These are phyloP conservation scores for Lichtheimia corymbifera DNA, from an alignment of 371 early-diverging fungal species.

Conservation along the genomic window DNA sequence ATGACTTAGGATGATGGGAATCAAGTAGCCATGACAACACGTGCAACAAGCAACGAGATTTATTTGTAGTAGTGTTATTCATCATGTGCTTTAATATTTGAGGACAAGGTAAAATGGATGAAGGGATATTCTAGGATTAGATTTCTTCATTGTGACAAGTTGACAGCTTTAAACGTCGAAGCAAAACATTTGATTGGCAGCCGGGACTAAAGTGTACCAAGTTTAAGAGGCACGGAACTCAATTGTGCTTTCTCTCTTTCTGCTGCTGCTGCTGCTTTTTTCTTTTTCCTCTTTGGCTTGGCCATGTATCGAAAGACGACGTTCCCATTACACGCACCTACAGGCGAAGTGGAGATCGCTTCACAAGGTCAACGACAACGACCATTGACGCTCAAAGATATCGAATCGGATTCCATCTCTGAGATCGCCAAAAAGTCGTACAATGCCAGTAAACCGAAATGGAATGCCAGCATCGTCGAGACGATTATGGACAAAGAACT, in stretches of 20 bases:
- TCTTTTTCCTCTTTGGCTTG: not conserved
- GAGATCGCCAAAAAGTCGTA: constrained; percentile 50
- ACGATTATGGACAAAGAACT: constrained; percentile 62
- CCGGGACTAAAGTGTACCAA: too few relatives aligned
- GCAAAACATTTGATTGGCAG: too few relatives aligned
- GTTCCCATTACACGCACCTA: constrained; percentile 47
- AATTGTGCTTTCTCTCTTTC: constrained; percentile 3
- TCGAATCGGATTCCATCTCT: constrained; percentile 59
- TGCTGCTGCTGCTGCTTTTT: not conserved
- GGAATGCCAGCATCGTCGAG: constrained; percentile 60
- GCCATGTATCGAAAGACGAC: constrained; percentile 46
- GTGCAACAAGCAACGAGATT: too few relatives aligned
- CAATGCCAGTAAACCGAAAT: constrained; percentile 31
- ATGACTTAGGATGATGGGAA: too few relatives aligned
- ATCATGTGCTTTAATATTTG: too few relatives aligned
- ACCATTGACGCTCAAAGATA: constrained; percentile 52
- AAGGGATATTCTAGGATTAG: too few relatives aligned
- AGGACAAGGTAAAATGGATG: too few relatives aligned
- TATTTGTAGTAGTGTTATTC: too few relatives aligned
- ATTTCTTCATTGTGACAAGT: too few relatives aligned
- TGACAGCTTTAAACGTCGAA: too few relatives aligned
- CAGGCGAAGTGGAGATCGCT: constrained; percentile 32
- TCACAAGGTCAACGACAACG: constrained; percentile 31
- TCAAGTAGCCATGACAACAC: too few relatives aligned
- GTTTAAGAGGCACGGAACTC: too few relatives aligned